Base-by-base conservation (phyloP, 257 asterid genomes). In the Nicotiana undulata region DNA sequence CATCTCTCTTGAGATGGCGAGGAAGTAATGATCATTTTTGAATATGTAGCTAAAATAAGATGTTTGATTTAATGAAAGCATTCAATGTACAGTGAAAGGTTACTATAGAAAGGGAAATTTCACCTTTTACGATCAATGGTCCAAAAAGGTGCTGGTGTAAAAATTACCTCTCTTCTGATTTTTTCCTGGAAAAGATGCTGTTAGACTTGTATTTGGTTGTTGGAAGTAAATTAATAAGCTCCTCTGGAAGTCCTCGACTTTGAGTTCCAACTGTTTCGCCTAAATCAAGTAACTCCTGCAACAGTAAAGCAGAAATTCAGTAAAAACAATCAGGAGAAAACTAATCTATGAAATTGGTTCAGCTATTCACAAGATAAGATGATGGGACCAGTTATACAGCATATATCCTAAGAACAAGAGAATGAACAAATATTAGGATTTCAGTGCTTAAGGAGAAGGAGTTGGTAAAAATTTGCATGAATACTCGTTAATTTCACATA, bases 181-280 rank as follows among this genome's bases (percentile, higher is more conserved):
- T 90, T 86, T 90, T 94, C 86, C 93, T 89, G 4, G 88, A 93
- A 89, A 94, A 94, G 17, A 94, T 85, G 63, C 89, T 81, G 40
- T 94, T 89, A 63, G 92, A 87, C 89, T 93, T 94, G 89, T 89
- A 92, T 89, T 94, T 94, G 20, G 98, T 89, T 52, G 86, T 90
- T 46, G 98, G 98, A 85, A 94, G 94, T 86, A 89, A 80, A 64
- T 87, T 89, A 81, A 94, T 93, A 63, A 90, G 94, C 70, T 89
- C 95, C 82, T 92, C 92, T 0, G 95, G 85, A 77, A 94, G 98
- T 64, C 98, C 98, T 82, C 94, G 91, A 85, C 88, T 90, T 89
- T 93, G 94, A 84, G 91, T 90, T 83, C 98, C 98, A 85, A 94
- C 92, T 18, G 95, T 85, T 87, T 94, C 98, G 1, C 98, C 96